Base-by-base conservation (phyloP, 2,329 filamentous ascomycete species). In the Neophaeococcomyces aloes region DNA sequence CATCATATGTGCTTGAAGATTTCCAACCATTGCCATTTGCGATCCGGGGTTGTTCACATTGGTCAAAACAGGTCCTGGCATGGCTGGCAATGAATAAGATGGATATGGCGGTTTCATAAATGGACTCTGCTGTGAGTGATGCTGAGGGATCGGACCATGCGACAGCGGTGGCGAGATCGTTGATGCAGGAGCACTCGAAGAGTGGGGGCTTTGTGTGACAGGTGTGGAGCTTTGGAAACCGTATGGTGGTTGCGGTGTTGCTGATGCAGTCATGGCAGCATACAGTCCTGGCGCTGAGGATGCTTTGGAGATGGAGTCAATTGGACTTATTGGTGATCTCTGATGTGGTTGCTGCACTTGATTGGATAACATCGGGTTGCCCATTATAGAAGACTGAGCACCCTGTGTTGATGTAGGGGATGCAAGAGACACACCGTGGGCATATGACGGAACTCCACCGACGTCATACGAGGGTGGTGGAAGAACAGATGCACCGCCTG, bases 31-130 rank as follows among this genome's bases (percentile, higher is more conserved):
- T 6, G 81, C 73, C 69, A 91, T 79, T 48, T 82, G 81, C 4
- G 74, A 73, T 42, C 76, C 77, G 0, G 85, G 85, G 48, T 80
- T 84, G 55, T 81, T 76, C 19, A 91, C 74, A 57, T 89, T 91
- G 13, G 83, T 82, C 69, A 89, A 78, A 21, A 89, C 79, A 1
- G 81, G 74, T 1, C 79, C 78, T 32, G 70, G 66, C 68, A 80
- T 74, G n/a, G 71, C 67, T 2, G 81, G 74, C 2, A 83, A 69
- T 3, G 72, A 72, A 54, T 80, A 76, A 5, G 66, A 68, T 7
- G 66, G 63, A 55, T 66, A 69, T 2, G 67, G 65, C 25, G 60
- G 69, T 56, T 66, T 65, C 23, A 57, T 57, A 44, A 57, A 62
- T 19, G 62, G 64, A 38, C 36, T 44, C 15, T 29, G 10, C 21